Evolutionary conservation across 2,329 filamentous ascomycete genomes (phyloP), one percentile per base, ranked within the genome.

Genomic region (Diaporthe ilicicola): DNA sequence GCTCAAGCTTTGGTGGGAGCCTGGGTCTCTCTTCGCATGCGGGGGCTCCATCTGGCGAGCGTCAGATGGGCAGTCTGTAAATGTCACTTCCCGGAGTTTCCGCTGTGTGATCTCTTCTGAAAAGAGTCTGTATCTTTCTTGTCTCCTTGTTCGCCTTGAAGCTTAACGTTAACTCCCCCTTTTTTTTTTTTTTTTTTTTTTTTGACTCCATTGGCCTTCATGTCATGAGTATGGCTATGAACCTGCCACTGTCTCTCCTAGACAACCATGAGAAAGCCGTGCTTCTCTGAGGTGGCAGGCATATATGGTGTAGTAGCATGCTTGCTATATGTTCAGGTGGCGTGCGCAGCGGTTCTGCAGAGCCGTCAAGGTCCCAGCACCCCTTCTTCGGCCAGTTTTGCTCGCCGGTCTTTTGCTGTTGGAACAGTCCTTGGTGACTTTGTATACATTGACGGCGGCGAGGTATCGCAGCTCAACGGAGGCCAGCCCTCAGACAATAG

Each of bases 381-480:
- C 39, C 53, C 66, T 59, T 67, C 65, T 17, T 55, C 51, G 24
- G 3, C 66, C 27, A 53, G 27, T 24, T 50, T 62, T 27, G 10
- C 62, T 46, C 66, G 66, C 19, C 66, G 66, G 39, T 69, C 66
- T 3, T 69, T 69, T n/a, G 37, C 69, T 62, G 51, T 27, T 48
- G 71, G 67, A 3, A 71, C 69, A 4, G 77, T 79, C n/a, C 67
- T 82, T 15, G 80, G 80, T 12, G 77, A 82, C 67, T 81, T 81
- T 55, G 72, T 80, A 46, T 83, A 82, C 65, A 78, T 83, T 56
- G 81, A 83, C 68, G 81, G 81, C 54, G 82, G 82, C 19, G 77
- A 80, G 70, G 65, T 81, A 2, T 79, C 76, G 2, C 75, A 77
- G 42, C 70, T 74, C 59, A 74, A 79, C 32, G 78, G 76, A 7